Evolutionary conservation across 148 eudicot genomes (phyloP), one percentile per base, ranked within the genome.

Genomic region (Arctostaphylos glauca): DNA sequence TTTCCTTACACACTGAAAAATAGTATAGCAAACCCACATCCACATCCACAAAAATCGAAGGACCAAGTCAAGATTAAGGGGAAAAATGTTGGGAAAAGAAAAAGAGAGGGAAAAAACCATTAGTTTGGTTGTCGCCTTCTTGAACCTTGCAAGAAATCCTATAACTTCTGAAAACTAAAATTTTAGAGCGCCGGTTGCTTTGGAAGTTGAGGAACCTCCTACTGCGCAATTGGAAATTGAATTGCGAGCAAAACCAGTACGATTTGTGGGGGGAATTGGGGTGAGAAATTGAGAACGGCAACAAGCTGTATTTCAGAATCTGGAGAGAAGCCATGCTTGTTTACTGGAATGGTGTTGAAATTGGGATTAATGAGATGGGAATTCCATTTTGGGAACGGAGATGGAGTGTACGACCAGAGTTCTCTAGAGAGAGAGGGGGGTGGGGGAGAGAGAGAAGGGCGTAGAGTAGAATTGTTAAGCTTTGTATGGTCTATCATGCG

Each of bases 301-400:
- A 84, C 38, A 84, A 72, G 73, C 79, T 73, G 7, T 92, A 81
- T 76, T 87, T 92, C 73, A 91, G 50, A 83, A 90, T 73, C 74
- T 90, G 92, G 31, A 91, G 66, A 44, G 92, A 90, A 76, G 88
- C 91, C 93, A 94, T 94, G 74, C 38, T 67, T 43, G 78, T 3
- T 48, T 23, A 41, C 15, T 13, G 44, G 16, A 3, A 38, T 18
- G 48, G 13, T 55, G 9, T 19, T 0, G 74, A 16, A 41, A 70
- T 14, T 43, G 19, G 49, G 3, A 15, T 16, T 16, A 70, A 70
- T 16, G 19, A 43, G 48, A 43, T 13, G n/a, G 79, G 74, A 48
- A 38, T 60, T 80, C 9, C 41, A 64, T 68, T 71, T 15, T 21
- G 4, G 3, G 23, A 8, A 56, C 23, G 19, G 74, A 3, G 38